Evolutionary conservation across 1,284 basidiomycete species (phyloP), one percentile per base, ranked within the genome.

Genomic region (Inonotus obliquus): DNA sequence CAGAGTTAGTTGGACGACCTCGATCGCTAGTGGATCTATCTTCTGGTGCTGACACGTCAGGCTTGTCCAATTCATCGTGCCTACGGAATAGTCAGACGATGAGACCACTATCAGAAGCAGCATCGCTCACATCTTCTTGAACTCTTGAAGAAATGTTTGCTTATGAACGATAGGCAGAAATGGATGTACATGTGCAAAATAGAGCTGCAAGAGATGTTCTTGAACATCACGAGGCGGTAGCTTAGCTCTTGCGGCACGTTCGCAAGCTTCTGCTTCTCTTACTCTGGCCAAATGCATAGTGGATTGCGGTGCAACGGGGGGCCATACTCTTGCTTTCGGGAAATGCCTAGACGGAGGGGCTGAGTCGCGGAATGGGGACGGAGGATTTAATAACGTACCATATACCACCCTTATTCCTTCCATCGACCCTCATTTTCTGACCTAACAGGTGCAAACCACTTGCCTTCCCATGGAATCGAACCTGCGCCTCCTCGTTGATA

Each of bases 301-400:
- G 23, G 67, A 56, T 11, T 60, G 44, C n/a, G 77, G 71, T 23
- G 76, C 75, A 35, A 87, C 74, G 2, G 84, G 85, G 0, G 91
- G 92, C 92, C 92, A 94, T 21, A 92, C 86, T 14, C 92, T 79
- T 3, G 89, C 87, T 67, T 84, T 86, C 0, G 91, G 92, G 73
- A 94, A 93, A 29, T 84, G 83, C 87, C 88, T 89, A 65, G 13
- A 47, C 57, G 59, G 39, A 19, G 47, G 41, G 55, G 29, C 38
- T 62, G 35, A 65, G 59, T 27, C 25, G 44, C 65, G n/a, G 25
- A 63, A 13, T 29, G 19, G 53, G 39, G 59, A 57, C 41, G 53
- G 65, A 37, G 25, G 21, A 60, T 58, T 29, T 17, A 54, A 54
- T 72, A 78, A 44, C 41, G 54, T 64, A 84, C 91, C 91, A 93